These are phyloP conservation scores for Penicillium sp. DNA, from an alignment of 2,329 filamentous ascomycete species.

Conservation along the genomic window DNA sequence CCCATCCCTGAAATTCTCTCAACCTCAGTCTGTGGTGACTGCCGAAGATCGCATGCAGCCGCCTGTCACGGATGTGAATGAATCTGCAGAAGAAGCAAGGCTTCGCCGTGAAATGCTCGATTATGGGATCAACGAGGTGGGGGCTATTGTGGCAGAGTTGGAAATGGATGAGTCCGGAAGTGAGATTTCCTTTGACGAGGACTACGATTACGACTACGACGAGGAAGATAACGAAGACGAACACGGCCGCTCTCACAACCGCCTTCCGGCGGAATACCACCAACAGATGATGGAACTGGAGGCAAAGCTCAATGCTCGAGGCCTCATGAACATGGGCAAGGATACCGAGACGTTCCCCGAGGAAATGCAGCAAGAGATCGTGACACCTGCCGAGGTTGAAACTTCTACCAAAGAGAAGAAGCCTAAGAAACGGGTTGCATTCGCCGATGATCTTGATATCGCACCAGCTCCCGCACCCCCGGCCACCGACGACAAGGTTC, in stretches of 20 bases:
- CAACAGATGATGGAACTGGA: slow-evolving; percentile 83
- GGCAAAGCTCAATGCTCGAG: slow-evolving; percentile 62
- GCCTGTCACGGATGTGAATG: slow-evolving; percentile 67
- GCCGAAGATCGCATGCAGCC: slow-evolving; percentile 24
- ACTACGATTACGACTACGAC: slow-evolving; percentile 49
- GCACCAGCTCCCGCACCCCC: slow-evolving; percentile 48
- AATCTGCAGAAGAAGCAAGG: slow-evolving; percentile 74
- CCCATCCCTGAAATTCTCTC: slow-evolving; percentile 10
- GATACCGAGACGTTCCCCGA: slow-evolving; percentile 35
- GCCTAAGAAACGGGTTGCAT: slow-evolving; percentile 70
- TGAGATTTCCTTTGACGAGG: slow-evolving; percentile 52
- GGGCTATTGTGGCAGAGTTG: slow-evolving; percentile 87
- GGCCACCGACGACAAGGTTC: slow-evolving; percentile 26
- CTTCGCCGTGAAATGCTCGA: slow-evolving; percentile 84
- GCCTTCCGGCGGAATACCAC: slow-evolving; percentile 71
- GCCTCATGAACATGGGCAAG: slow-evolving; percentile 58
- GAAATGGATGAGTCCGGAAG: slow-evolving; percentile 68
- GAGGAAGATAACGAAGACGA: slow-evolving; percentile 68
- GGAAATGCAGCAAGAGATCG: slow-evolving; percentile 31
- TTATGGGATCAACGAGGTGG: slow-evolving; percentile 84
- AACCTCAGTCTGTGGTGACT: slow-evolving; percentile 21
- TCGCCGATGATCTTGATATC: slow-evolving; percentile 71
- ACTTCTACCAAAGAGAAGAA: slow-evolving; percentile 24
- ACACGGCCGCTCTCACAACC: slow-evolving; percentile 66
- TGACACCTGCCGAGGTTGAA: slow-evolving; percentile 22